Conservation (phyloP, 2,329 filamentous ascomycete species). For the Orbilia ellipsospora region DNA sequence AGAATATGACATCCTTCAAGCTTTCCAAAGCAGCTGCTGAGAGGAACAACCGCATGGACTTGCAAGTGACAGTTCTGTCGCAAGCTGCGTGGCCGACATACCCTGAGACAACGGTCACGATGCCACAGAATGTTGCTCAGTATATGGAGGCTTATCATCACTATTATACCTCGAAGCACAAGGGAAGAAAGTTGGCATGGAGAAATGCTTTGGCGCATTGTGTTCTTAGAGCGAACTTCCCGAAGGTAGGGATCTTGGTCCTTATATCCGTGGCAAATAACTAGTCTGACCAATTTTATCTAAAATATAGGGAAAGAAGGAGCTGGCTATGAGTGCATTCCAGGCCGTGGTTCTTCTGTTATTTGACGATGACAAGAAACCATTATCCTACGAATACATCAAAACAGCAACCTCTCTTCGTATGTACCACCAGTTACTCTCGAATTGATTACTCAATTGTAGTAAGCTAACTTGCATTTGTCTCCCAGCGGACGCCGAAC, state of each 20-base stretch:
- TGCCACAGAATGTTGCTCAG: slow-evolving; percentile 79
- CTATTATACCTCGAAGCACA: slow-evolving; percentile 91
- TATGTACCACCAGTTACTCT: slow-evolving; percentile 12
- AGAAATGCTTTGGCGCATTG: slow-evolving; percentile 94
- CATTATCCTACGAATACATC: slow-evolving; percentile 79
- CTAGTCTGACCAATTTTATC: background rate
- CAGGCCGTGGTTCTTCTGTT: slow-evolving; percentile 90
- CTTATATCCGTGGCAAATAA: background rate
- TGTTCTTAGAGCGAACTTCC: slow-evolving; percentile 82
- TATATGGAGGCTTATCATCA: slow-evolving; percentile 83
- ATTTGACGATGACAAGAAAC: slow-evolving; percentile 74
- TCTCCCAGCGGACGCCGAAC: slow-evolving; percentile 73
- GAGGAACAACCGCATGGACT: slow-evolving; percentile 71
- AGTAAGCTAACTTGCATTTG: slow-evolving; percentile 58
- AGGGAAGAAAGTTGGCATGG: slow-evolving; percentile 86
- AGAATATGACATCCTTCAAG: slow-evolving; percentile 93
- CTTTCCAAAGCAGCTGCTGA: slow-evolving; percentile 70
- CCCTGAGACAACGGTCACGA: slow-evolving; percentile 76
- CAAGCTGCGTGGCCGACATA: slow-evolving; percentile 94
- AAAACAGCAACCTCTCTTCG: slow-evolving; percentile 76
- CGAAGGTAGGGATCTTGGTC: slow-evolving; percentile 64
- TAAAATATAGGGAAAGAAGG: slow-evolving; percentile 72
- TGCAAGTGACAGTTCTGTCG: slow-evolving; percentile 90
- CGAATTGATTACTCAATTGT: background rate
- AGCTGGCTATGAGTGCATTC: slow-evolving; percentile 89